Evolutionary conservation across 148 eudicot genomes (phyloP).

Genomic region (Nepenthes gracilis): DNA sequence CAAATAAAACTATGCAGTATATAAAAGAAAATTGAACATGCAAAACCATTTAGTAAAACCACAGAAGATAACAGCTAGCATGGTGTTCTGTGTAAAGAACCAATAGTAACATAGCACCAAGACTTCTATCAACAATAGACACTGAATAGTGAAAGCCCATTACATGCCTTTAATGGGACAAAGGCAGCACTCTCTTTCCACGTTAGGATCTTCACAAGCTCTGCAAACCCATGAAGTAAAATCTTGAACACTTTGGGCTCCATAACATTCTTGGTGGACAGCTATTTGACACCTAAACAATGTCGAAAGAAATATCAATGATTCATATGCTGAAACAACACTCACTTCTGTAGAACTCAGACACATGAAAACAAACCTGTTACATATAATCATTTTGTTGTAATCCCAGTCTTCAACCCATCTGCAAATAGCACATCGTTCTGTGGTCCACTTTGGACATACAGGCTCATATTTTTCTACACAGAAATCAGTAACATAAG

Average conservation of each 20-base stretch:
- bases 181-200: conserved; percentile 78
- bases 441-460: conserved; percentile 80
- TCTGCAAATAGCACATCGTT: conserved; percentile 92
- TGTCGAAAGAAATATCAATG: not conserved
- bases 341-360: not conserved
- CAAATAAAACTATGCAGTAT: too few species aligned
- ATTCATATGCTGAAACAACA: not conserved
- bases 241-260: conserved; percentile 53
- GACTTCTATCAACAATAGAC: too few species aligned
- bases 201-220: conserved; percentile 70
- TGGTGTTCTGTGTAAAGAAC: too few species aligned
- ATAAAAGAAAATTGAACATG: too few species aligned
- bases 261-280: conserved; percentile 97
- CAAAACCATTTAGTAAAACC: too few species aligned
- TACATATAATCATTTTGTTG: conserved; percentile 86
- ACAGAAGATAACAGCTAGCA: too few species aligned
- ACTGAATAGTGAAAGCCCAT: not conserved
- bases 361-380: conserved; percentile 39
- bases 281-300: conserved; percentile 87
- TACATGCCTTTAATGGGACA: conserved; percentile 87
- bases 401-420: conserved; percentile 95
- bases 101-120: too few species aligned
- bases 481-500: not conserved
- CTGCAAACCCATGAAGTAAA: conserved; percentile 94
- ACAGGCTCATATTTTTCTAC: conserved; percentile 72